phyloP scores from a whole-genome alignment of 2,329 filamentous ascomycete genomes.

The Scedosporium boydii region DNA sequence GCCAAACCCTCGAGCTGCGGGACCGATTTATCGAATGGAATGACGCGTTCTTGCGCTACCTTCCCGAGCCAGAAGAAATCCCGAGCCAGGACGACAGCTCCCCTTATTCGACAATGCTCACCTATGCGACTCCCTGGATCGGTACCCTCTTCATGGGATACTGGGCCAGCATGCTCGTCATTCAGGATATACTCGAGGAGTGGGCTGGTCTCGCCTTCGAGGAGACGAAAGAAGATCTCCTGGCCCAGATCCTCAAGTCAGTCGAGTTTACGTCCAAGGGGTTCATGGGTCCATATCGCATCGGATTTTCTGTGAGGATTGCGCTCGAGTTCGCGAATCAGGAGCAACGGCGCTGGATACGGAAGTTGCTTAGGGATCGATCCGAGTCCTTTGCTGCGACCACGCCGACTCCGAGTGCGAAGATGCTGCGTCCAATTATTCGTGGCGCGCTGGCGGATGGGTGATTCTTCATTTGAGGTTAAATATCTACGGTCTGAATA shows the following conservation, averaged over 20 bases:
- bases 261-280: not conserved
- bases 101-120: constrained; percentile 22
- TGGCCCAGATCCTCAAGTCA: constrained; percentile 1
- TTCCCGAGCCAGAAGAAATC: constrained; percentile 17
- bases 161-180: constrained; percentile 29
- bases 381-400: not conserved
- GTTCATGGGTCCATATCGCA: not conserved
- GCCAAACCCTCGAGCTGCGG: constrained; percentile 18
- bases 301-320: not conserved
- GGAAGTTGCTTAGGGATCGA: not conserved
- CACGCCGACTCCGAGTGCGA: not conserved
- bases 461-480: no score
- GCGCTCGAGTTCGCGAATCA: not conserved
- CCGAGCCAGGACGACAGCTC: constrained; percentile 20
- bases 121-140: constrained; percentile 21
- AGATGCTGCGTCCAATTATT: no score
- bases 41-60: constrained; percentile 15
- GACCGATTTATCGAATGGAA: constrained; percentile 23
- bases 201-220: not conserved
- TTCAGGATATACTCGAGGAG: constrained; percentile 23
- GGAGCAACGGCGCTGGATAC: not conserved
- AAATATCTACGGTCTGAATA: no score
- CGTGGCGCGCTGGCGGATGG: no score
- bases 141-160: constrained; percentile 25
- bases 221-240: not conserved